A percentile compares a stretch with the other conserved stretches of the same genome.
These are phyloP conservation scores for Ophiosphaerella herpotricha DNA, from an alignment of 2,329 filamentous ascomycete species.

Conservation along the genomic window DNA sequence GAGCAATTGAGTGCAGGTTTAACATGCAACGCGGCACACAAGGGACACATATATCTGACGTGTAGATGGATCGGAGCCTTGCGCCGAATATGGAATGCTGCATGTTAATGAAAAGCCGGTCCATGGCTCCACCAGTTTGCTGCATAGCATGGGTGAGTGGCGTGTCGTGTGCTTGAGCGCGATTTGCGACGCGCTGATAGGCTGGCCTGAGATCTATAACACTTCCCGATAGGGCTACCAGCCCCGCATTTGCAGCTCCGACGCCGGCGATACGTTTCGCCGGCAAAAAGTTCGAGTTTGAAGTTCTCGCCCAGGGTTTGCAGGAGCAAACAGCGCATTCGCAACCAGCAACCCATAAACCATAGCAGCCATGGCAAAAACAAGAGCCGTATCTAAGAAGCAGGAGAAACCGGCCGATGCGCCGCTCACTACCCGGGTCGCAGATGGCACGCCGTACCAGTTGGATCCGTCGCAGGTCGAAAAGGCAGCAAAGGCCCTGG, in stretches of 20 bases:
- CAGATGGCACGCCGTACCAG: conserved; percentile 47
- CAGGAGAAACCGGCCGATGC: conserved; percentile 34
- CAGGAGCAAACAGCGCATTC: neutral
- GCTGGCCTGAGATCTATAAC: conserved; percentile 3
- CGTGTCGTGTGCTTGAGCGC: conserved; percentile 29
- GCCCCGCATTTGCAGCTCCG: conserved; percentile 21
- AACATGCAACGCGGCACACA: too few species aligned
- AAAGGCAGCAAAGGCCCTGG: conserved; percentile 63
- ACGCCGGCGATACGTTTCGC: conserved; percentile 18
- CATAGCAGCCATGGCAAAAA: conserved; percentile 37
- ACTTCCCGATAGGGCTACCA: conserved; percentile 13
- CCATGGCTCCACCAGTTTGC: conserved; percentile 16
- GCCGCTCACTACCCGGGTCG: conserved; percentile 43
- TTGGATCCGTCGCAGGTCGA: conserved; percentile 58
- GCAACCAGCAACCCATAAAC: conserved; percentile 14
- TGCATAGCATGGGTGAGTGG: conserved; percentile 13
- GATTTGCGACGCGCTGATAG: conserved; percentile 34
- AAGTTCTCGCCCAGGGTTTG: conserved; percentile 21
- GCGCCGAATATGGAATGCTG: conserved; percentile 9
- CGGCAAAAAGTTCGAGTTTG: conserved; percentile 26
- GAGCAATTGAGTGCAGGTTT: neutral
- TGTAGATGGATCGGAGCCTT: conserved; percentile 2
- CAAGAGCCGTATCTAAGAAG: conserved; percentile 32
- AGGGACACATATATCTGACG: neutral
- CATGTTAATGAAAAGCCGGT: conserved; percentile 8